These are phyloP conservation scores for Elsinoe batatas DNA, from an alignment of 2,329 filamentous ascomycete genomes.

Conservation along the genomic window DNA sequence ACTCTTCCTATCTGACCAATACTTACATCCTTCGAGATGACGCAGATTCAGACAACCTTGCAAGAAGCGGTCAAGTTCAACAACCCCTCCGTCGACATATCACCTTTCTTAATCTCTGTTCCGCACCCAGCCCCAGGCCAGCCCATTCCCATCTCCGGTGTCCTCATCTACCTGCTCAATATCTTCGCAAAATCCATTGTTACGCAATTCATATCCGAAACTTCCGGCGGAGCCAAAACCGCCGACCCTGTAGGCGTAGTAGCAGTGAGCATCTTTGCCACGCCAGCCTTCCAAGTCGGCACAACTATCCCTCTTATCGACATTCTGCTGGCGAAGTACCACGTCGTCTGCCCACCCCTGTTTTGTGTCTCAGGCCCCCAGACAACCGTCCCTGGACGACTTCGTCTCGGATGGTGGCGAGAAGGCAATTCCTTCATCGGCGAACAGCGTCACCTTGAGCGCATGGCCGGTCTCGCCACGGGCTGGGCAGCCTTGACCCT, in stretches of 20 bases:
- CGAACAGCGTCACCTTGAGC: slow-evolving; percentile 66
- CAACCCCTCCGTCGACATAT: slow-evolving; percentile 23
- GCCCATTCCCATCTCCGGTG: slow-evolving; percentile 43
- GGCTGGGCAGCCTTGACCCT: slow-evolving; percentile 77
- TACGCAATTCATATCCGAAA: slow-evolving; percentile 44
- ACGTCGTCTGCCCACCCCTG: slow-evolving; percentile 69
- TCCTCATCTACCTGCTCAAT: slow-evolving; percentile 67
- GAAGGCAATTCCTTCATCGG: slow-evolving; percentile 43
- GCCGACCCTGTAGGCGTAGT: slow-evolving; percentile 75
- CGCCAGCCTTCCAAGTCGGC: slow-evolving; percentile 47
- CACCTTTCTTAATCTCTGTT: slow-evolving; percentile 31
- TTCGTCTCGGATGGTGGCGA: slow-evolving; percentile 64
- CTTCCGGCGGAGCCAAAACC: slow-evolving; percentile 29
- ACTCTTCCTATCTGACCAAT: slow-evolving; percentile 10
- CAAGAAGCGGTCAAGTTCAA: slow-evolving; percentile 28
- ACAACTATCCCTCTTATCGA: slow-evolving; percentile 61
- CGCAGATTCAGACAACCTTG: slow-evolving; percentile 44
- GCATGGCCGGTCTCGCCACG: slow-evolving; percentile 73
- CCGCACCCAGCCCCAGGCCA: slow-evolving; percentile 33
- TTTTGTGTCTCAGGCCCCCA: slow-evolving; percentile 72
- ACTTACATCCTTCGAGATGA: slow-evolving; percentile 26
- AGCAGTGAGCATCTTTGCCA: slow-evolving; percentile 63
- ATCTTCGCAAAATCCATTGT: slow-evolving; percentile 65
- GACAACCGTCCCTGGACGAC: slow-evolving; percentile 56
- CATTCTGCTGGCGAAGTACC: slow-evolving; percentile 79